phyloP scores from a whole-genome alignment of 768 basidiomycete species.

The Russula vinacea region DNA sequence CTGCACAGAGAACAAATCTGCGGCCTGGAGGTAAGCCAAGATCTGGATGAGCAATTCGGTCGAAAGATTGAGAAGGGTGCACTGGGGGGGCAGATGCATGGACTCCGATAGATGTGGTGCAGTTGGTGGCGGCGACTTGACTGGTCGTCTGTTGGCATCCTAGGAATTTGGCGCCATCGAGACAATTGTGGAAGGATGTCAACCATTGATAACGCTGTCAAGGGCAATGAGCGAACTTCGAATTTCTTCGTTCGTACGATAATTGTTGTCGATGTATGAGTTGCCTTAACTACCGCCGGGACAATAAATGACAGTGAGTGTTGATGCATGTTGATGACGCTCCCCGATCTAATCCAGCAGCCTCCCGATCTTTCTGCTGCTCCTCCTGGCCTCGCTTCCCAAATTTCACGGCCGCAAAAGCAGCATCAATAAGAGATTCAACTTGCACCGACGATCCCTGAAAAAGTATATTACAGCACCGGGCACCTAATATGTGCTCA shows the following conservation, averaged over 20 bases:
- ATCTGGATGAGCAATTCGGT: not conserved
- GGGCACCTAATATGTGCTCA: no score
- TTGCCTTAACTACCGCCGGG: no score
- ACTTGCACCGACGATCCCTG: no score
- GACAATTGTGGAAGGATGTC: not conserved
- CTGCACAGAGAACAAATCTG: not conserved
- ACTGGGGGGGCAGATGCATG: not conserved
- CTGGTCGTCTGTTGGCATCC: not conserved
- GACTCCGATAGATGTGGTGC: no score
- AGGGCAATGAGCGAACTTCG: no score
- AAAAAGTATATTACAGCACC: no score
- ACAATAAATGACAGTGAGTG: not conserved
- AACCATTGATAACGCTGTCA: not conserved
- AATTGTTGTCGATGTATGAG: no score
- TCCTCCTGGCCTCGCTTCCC: no score
- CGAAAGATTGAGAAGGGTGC: not conserved
- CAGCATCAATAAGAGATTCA: no score
- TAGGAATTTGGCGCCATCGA: not conserved
- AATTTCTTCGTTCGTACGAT: no score
- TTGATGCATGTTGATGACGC: not conserved
- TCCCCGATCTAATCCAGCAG: not conserved
- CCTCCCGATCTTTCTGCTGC: not conserved
- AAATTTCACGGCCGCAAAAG: no score
- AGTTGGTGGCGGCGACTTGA: not conserved
- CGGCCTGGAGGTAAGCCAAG: not conserved